A percentile compares a stretch with the other conserved stretches of the same genome.
These are phyloP conservation scores for Epichloe sp. DNA, from an alignment of 2,329 filamentous ascomycete species.

Conservation along the genomic window DNA sequence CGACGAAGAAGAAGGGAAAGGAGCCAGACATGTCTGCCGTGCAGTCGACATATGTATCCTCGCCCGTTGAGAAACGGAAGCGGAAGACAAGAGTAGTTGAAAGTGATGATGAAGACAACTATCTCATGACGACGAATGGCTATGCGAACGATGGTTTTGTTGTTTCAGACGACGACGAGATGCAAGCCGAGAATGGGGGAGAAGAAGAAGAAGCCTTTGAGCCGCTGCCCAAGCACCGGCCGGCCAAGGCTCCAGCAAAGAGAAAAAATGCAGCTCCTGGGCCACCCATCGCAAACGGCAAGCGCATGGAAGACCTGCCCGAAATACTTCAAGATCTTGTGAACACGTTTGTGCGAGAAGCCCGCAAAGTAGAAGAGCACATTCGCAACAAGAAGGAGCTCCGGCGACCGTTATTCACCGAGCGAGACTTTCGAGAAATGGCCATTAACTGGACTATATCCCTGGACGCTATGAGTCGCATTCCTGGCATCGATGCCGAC, in stretches of 20 bases:
- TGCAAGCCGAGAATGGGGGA: constrained; percentile 18
- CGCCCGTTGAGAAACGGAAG: constrained; percentile 29
- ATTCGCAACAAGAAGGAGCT: constrained; percentile 47
- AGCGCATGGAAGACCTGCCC: constrained; percentile 38
- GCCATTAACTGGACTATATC: constrained; percentile 53
- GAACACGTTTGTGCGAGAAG: constrained; percentile 50
- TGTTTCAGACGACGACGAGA: constrained; percentile 24
- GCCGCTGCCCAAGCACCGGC: constrained; percentile 24
- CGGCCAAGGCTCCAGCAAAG: constrained; percentile 19
- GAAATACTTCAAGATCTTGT: constrained; percentile 51
- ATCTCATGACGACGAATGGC: constrained; percentile 30
- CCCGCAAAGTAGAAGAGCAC: constrained; percentile 44
- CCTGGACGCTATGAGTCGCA: constrained; percentile 46
- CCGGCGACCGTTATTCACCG: constrained; percentile 50
- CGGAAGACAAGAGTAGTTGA: constrained; percentile 13
- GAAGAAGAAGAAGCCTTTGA: constrained; percentile 32
- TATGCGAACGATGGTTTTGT: constrained; percentile 39
- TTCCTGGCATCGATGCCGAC: constrained; percentile 48
- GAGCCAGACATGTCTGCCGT: constrained; percentile 27
- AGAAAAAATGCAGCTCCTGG: constrained; percentile 21
- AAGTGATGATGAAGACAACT: constrained; percentile 23
- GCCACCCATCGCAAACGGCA: constrained; percentile 45
- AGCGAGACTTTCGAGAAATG: constrained; percentile 60
- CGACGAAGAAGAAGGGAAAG: constrained; percentile 23
- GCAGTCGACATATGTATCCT: constrained; percentile 37